Conservation (phyloP, 148 eudicot species). For the Vaccinium macrocarpon region DNA sequence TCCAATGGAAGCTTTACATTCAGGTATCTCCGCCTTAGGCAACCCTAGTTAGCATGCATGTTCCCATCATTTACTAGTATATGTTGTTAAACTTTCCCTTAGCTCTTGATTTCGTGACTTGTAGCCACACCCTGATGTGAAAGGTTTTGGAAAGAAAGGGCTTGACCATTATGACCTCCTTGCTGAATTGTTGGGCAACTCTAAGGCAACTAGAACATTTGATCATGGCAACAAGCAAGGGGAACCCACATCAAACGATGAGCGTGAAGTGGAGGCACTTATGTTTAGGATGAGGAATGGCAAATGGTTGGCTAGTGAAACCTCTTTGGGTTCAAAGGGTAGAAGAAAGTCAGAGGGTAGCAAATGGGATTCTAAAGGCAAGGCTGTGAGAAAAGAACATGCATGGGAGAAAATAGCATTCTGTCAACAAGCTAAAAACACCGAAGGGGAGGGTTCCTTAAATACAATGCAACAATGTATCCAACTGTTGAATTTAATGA, state of each 20-base stretch:
- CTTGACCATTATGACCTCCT: not conserved
- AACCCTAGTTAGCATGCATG: not conserved
- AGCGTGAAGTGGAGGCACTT: not conserved
- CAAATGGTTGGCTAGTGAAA: not conserved
- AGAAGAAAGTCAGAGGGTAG: not conserved
- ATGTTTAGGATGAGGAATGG: not conserved
- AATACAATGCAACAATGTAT: too few relatives aligned
- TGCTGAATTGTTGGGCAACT: not conserved
- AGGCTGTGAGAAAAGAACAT: not conserved
- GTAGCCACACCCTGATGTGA: not conserved
- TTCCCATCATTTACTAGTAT: not conserved
- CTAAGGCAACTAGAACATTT: not conserved
- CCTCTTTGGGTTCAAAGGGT: not conserved
- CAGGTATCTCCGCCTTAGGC: not conserved
- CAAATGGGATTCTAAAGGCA: not conserved
- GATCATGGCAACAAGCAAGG: not conserved
- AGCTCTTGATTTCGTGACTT: not conserved
- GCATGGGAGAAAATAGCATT: not conserved
- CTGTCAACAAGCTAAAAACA: not conserved
- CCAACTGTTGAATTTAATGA: not conserved
- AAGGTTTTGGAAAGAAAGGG: not conserved
- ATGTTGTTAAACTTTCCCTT: not conserved
- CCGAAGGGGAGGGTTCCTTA: not conserved
- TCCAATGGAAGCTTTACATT: not conserved
- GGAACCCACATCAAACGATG: not conserved